Conservation (phyloP, 179 eudicot genomes). For the Spinacia oleracea region DNA sequence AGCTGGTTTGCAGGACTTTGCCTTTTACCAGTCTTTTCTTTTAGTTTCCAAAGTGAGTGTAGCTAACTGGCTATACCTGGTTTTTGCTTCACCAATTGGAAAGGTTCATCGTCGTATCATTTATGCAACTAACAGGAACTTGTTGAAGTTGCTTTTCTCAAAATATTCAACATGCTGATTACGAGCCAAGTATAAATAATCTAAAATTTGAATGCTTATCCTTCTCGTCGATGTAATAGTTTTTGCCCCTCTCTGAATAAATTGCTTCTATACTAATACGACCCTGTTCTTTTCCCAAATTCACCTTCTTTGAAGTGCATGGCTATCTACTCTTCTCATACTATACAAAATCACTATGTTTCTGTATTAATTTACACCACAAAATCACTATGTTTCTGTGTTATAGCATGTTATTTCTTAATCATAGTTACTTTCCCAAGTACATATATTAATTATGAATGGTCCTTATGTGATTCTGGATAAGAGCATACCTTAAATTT, state of each 20-base stretch:
- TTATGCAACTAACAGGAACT: neutral
- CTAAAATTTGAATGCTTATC: neutral
- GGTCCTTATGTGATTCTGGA: neutral
- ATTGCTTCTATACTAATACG: no score
- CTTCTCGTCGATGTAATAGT: no score
- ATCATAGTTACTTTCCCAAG: neutral
- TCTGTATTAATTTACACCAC: no score
- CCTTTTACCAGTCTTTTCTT: neutral
- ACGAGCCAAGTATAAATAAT: neutral
- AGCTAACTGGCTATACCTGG: neutral
- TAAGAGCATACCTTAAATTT: neutral
- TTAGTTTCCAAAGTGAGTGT: neutral
- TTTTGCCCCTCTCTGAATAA: no score
- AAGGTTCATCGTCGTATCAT: neutral
- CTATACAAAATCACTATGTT: no score
- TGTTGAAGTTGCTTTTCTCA: neutral
- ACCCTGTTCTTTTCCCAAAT: no score
- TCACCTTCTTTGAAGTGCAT: no score
- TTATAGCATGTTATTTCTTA: neutral
- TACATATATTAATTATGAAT: neutral
- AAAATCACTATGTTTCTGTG: no score
- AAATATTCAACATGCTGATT: neutral
- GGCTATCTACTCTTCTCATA: no score
- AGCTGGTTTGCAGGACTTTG: neutral
- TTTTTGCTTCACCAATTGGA: neutral